Evolutionary conservation across 495 filamentous ascomycete genomes (phyloP), one percentile per base, ranked within the genome.

Genomic region (Hypoxylon cercidicola): DNA sequence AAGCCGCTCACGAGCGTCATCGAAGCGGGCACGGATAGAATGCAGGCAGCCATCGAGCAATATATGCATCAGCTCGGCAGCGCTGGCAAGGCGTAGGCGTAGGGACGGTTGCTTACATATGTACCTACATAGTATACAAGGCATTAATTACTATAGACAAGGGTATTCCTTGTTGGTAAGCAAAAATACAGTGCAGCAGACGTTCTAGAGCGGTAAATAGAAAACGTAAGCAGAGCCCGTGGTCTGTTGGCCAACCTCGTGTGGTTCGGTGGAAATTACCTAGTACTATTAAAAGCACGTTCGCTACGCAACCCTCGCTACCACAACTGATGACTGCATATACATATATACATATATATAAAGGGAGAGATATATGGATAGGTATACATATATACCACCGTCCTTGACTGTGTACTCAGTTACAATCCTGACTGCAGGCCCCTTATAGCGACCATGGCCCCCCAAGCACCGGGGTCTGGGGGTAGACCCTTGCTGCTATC

Each of bases 31-130:
- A 93, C 89, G 20, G 74, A 82, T 62, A 83, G 79, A 41, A 93
- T 93, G 86, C 90, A 93, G 78, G 81, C 85, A 76, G 87, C 86
- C 60, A 86, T 93, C 34, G 91, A 93, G 79, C 76, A 82, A 64
- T 87, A 87, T 70, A 91, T 91, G 84, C 89, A 89, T 73, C 83
- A 85, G 82, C 73, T 93, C 67, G 87, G 87, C 4, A 87, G 85
- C 49, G 79, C 81, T 10, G 89, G 88, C 19, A 90, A 89, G 72
- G 86, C 87, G 55, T 81, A 62, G 67, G 23, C 7, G 25, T 28
- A 28, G 25, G 25, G 3, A 28, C 25, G 25, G 25, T 7, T 28
- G 25, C 25, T 28, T 28, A 28, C 25, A 28, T 28, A 28, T 28
- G 25, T 28, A 13, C 10, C 20, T 6, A 37, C 34, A 37, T 37